Conservation (phyloP, 768 basidiomycete genomes). For the Pilatotrama ljubarskyi region DNA sequence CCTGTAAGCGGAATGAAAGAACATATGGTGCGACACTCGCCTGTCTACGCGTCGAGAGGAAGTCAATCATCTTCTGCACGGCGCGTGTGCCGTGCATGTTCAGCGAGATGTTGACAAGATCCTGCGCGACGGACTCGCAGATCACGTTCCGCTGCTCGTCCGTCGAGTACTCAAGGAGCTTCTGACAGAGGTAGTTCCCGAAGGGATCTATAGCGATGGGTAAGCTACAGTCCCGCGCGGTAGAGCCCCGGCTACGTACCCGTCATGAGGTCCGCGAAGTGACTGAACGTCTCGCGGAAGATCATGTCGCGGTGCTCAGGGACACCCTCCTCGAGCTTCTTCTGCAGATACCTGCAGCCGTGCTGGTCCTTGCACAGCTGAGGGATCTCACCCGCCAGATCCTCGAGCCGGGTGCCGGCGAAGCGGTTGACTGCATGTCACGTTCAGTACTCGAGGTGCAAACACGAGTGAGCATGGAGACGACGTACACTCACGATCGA, state of each 20-base stretch:
- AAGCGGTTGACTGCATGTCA: conserved; percentile 82
- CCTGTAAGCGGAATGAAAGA: conserved; percentile 53
- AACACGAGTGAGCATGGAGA: conserved; percentile 14
- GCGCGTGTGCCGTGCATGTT: conserved; percentile 99
- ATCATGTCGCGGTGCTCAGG: conserved; percentile 99
- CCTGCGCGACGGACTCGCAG: conserved; percentile 96
- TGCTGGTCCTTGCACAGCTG: conserved; percentile 98
- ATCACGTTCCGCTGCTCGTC: conserved; percentile 97
- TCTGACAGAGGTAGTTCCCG: conserved; percentile 99
- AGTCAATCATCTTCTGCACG: conserved; percentile 99
- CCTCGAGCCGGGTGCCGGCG: conserved; percentile 92
- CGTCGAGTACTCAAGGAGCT: conserved; percentile 93
- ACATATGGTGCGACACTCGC: conserved; percentile 48
- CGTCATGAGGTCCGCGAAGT: conserved; percentile 98
- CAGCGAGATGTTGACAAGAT: conserved; percentile 95
- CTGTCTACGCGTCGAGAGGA: conserved; percentile 93
- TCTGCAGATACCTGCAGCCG: conserved; percentile 96
- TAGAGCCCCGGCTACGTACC: conserved; percentile 45
- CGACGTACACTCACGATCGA: conserved; percentile 78
- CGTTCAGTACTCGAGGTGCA: neutral
- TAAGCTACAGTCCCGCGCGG: neutral
- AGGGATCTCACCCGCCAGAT: conserved; percentile 93
- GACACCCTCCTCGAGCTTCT: conserved; percentile 96
- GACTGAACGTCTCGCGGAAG: conserved; percentile 96
- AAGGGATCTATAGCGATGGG: conserved; percentile 72